Conservation (phyloP, 169 alveolate genomes). For the Cystoisospora suis region DNA sequence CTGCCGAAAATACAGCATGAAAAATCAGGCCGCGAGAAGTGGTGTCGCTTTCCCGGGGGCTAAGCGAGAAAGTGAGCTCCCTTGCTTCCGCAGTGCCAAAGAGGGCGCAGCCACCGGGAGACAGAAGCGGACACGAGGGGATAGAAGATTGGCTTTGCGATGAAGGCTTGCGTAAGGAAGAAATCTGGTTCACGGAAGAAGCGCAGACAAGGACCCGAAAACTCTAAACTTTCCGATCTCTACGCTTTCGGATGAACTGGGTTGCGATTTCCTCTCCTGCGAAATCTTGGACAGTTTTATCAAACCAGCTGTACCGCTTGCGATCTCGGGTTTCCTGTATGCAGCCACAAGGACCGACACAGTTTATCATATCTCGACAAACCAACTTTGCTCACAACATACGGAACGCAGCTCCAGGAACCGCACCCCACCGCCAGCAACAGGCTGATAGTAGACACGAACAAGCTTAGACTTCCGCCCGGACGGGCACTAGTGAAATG, state of each 20-base stretch:
- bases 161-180: not conserved
- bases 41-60: too few relatives aligned
- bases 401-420: too few relatives aligned
- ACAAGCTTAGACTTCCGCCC: too few relatives aligned
- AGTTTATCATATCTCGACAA: too few relatives aligned
- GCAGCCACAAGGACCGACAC: not conserved
- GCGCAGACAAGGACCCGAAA: not conserved
- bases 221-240: constrained; percentile 68
- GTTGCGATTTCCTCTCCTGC: constrained; percentile 87
- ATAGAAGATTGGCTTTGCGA: not conserved
- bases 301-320: constrained; percentile 79
- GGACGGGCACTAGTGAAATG: too few relatives aligned
- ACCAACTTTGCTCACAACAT: too few relatives aligned
- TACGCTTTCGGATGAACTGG: constrained; percentile 81
- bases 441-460: too few relatives aligned
- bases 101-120: not conserved
- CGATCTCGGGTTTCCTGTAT: constrained; percentile 73
- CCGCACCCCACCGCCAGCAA: too few relatives aligned
- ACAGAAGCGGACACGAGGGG: not conserved
- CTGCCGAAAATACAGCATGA: too few relatives aligned
- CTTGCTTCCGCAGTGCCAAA: too few relatives aligned
- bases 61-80: too few relatives aligned
- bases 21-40: too few relatives aligned
- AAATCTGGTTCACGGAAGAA: not conserved
- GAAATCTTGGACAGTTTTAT: constrained; percentile 80